Percentiles rank a stretch among this genome's conserved stretches.
Conservation (phyloP, 2,329 filamentous ascomycete genomes). For the Geoglossum cookeanum region DNA sequence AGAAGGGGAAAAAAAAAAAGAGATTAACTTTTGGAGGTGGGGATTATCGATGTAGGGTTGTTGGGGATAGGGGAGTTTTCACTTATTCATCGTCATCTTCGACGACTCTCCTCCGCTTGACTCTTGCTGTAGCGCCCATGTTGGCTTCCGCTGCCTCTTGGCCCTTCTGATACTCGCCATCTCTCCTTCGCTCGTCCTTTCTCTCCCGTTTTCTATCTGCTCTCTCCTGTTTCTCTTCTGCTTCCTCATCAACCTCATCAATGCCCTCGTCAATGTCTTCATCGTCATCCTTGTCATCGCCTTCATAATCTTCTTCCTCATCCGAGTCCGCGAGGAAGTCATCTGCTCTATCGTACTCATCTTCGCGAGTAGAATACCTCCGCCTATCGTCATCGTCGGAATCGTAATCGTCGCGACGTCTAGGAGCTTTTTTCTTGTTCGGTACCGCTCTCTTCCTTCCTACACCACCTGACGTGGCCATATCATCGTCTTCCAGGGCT, state of each 20-base stretch:
- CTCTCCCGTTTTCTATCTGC: slow-evolving; percentile 16
- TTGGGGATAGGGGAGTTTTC: not conserved
- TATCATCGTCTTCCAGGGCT: slow-evolving; percentile 33
- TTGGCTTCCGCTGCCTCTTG: slow-evolving; percentile 15
- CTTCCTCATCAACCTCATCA: slow-evolving; percentile 24
- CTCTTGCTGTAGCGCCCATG: slow-evolving; percentile 3
- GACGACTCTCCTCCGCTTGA: slow-evolving; percentile 18
- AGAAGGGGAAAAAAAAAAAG: no score
- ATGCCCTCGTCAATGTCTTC: slow-evolving; percentile 37
- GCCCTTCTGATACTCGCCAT: slow-evolving; percentile 19
- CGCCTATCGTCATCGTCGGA: slow-evolving; percentile 44
- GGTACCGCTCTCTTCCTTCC: slow-evolving; percentile 18
- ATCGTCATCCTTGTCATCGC: slow-evolving; percentile 27
- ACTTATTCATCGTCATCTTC: slow-evolving; percentile 20
- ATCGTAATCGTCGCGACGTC: slow-evolving; percentile 35
- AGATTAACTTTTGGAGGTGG: no score
- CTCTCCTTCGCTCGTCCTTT: slow-evolving; percentile 22
- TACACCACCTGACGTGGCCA: slow-evolving; percentile 10
- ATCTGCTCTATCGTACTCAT: slow-evolving; percentile 65
- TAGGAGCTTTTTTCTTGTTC: slow-evolving; percentile 18
- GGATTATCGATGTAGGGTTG: no score
- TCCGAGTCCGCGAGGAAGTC: slow-evolving; percentile 50
- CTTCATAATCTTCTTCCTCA: slow-evolving; percentile 23
- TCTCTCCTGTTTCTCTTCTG: slow-evolving; percentile 25
- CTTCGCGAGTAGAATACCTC: slow-evolving; percentile 29